Percentiles rank a stretch among this genome's conserved stretches.
phyloP scores from a whole-genome alignment of 2,329 filamentous ascomycete species.

The Colletotrichum sojae region DNA sequence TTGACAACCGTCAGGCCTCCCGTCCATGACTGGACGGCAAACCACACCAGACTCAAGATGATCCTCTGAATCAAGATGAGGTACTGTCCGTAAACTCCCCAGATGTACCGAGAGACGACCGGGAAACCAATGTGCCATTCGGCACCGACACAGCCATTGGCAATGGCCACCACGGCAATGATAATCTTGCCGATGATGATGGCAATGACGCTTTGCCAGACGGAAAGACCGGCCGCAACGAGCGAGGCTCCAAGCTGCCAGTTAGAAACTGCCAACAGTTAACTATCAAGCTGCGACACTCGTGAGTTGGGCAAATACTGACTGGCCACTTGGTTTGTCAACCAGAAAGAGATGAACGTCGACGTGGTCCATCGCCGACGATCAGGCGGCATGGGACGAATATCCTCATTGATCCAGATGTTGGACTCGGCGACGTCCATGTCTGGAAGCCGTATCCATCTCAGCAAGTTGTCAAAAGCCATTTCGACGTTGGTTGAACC shows the following conservation, averaged over 20 bases:
- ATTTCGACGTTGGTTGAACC: background rate
- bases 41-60: conserved; percentile 56
- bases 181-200: conserved; percentile 36
- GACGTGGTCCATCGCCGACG: conserved; percentile 36
- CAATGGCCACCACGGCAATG: conserved; percentile 33
- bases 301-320: background rate
- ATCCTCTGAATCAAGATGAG: conserved; percentile 56
- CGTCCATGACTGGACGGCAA: conserved; percentile 51
- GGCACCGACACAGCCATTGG: conserved; percentile 30
- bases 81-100: conserved; percentile 57
- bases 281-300: background rate
- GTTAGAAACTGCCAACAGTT: conserved; percentile 20
- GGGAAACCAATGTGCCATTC: conserved; percentile 60
- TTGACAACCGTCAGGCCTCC: conserved; percentile 45
- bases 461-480: background rate
- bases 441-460: conserved; percentile 32
- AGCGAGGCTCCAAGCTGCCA: conserved; percentile 36
- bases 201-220: conserved; percentile 36
- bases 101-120: conserved; percentile 55
- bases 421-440: conserved; percentile 35
- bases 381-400: conserved; percentile 37
- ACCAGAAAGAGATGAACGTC: conserved; percentile 41
- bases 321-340: conserved; percentile 38
- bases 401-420: conserved; percentile 41
- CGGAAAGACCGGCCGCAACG: conserved; percentile 25